phyloP scores from a whole-genome alignment of 257 asterid species.

The Primulina eburnea region DNA sequence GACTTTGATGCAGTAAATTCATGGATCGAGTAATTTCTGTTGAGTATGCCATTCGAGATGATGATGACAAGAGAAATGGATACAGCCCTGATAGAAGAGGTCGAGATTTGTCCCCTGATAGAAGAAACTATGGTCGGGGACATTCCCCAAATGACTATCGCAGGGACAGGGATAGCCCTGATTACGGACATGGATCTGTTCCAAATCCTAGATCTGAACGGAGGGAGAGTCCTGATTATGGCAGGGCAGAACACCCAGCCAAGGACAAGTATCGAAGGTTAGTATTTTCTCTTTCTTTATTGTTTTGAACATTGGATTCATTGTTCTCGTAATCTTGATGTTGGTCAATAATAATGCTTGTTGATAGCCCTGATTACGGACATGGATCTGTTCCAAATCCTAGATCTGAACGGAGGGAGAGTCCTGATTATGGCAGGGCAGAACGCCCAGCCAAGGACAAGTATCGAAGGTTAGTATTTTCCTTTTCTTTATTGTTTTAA shows the following conservation, averaged over 20 bases:
- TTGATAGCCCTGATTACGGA: constrained; percentile 95
- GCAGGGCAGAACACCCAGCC: constrained; percentile 57
- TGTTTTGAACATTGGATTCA: neutral
- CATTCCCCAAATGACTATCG: constrained; percentile 76
- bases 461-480: constrained; percentile 46
- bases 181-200: constrained; percentile 74
- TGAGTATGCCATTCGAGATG: constrained; percentile 77
- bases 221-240: constrained; percentile 59
- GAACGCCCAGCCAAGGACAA: constrained; percentile 58
- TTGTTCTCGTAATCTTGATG: neutral
- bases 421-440: constrained; percentile 59
- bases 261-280: constrained; percentile 63
- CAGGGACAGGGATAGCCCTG: constrained; percentile 89
- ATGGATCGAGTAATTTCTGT: constrained; percentile 88
- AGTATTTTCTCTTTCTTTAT: neutral
- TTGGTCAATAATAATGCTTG: neutral
- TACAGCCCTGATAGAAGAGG: constrained; percentile 83
- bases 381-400: constrained; percentile 69
- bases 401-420: constrained; percentile 50
- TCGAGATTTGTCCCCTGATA: constrained; percentile 54
- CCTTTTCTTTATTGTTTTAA: neutral
- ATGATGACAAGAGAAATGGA: constrained; percentile 72
- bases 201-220: constrained; percentile 59
- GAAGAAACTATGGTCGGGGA: constrained; percentile 57
- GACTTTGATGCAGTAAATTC: constrained; percentile 54